Evolutionary conservation across 345 rosid genomes (phyloP).

Genomic region (Microthlaspi erraticum): DNA sequence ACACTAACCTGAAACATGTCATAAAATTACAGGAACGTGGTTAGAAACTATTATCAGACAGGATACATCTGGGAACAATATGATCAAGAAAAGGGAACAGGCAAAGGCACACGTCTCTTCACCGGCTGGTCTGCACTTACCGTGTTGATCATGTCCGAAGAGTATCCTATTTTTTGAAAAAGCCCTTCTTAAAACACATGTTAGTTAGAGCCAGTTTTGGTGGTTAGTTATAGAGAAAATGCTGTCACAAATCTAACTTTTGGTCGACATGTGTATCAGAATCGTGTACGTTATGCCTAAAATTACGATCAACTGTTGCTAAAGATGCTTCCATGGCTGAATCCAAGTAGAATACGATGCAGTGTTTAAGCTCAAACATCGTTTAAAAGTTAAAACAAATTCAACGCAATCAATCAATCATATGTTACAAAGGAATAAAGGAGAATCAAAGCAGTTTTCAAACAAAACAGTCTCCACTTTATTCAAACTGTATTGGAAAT

Average conservation of each 20-base stretch:
- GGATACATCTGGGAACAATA: constrained; percentile 98
- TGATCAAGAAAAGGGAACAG: constrained; percentile 80
- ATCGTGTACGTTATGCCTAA: constrained; percentile 4
- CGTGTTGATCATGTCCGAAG: constrained; percentile 81
- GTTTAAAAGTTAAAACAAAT: no score
- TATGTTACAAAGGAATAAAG: constrained; percentile 38
- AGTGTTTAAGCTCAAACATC: not conserved
- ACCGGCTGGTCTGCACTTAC: constrained; percentile 96
- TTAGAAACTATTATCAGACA: constrained; percentile 68
- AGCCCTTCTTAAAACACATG: not conserved
- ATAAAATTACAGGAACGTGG: constrained; percentile 65
- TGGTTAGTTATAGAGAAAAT: constrained; percentile 17
- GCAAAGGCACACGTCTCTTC: constrained; percentile 80
- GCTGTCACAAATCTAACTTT: constrained; percentile 14
- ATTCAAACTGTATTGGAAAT: constrained; percentile 7
- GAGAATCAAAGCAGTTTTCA: constrained; percentile 14
- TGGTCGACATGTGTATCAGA: not conserved
- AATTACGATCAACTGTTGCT: not conserved
- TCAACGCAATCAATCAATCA: constrained; percentile 2
- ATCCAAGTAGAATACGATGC: not conserved
- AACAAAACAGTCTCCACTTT: constrained; percentile 25
- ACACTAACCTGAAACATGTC: constrained; percentile 23
- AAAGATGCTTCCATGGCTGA: not conserved
- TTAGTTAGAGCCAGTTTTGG: constrained; percentile 36
- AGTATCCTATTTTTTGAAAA: constrained; percentile 49